Conservation (phyloP, 495 filamentous ascomycete genomes). For the Penicillium ochrochloron region DNA sequence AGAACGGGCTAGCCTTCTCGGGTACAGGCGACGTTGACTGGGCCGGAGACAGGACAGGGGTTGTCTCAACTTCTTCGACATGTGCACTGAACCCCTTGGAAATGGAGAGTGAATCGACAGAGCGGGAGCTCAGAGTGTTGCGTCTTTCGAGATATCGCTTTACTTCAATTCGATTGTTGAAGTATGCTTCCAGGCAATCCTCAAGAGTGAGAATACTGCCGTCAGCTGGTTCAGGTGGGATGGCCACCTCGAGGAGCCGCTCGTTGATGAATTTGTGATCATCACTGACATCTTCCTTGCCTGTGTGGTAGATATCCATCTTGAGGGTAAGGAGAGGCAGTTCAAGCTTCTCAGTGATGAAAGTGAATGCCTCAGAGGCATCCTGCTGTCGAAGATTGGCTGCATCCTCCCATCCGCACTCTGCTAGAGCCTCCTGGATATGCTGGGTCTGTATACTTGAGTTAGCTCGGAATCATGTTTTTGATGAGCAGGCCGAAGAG, state of each 20-base stretch:
- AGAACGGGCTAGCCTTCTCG: conserved; percentile 37
- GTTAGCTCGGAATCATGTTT: conserved; percentile 34
- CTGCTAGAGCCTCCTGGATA: conserved; percentile 80
- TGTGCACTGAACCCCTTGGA: conserved; percentile 56
- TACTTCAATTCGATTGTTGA: conserved; percentile 93
- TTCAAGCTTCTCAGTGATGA: conserved; percentile 87
- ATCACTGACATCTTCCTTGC: conserved; percentile 76
- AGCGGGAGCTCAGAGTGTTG: conserved; percentile 58
- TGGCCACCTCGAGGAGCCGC: conserved; percentile 85
- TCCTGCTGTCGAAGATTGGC: conserved; percentile 80
- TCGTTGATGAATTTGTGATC: conserved; percentile 96
- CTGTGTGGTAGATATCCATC: conserved; percentile 92
- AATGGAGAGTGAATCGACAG: conserved; percentile 51
- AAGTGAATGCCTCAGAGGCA: conserved; percentile 91
- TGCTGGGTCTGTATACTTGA: conserved; percentile 65
- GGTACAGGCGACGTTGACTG: conserved; percentile 39
- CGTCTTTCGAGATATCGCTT: conserved; percentile 73
- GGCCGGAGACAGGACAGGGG: conserved; percentile 47
- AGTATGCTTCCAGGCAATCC: conserved; percentile 89
- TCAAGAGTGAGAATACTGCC: conserved; percentile 76
- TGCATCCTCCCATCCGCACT: conserved; percentile 91
- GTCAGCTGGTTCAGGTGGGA: conserved; percentile 65
- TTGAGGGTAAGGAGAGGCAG: conserved; percentile 89
- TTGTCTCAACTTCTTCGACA: conserved; percentile 62
- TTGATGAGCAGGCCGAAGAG: background rate